Conservation (phyloP, 106 monocot species). For the Agapanthus africanus region DNA sequence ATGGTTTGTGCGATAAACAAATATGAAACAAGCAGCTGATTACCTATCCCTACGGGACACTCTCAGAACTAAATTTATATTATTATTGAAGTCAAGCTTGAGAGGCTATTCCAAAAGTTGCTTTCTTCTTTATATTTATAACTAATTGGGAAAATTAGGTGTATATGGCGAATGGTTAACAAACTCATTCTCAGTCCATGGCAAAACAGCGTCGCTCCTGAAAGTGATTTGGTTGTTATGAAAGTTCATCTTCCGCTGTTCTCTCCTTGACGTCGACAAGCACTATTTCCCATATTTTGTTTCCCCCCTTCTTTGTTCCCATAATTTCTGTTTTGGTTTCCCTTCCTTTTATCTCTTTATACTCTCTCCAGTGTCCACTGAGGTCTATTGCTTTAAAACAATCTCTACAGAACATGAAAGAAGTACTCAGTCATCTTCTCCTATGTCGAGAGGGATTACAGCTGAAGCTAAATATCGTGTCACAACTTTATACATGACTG, state of each 20-base stretch:
- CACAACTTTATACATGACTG: background rate
- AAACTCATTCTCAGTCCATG: background rate
- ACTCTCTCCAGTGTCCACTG: background rate
- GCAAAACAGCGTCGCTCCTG: background rate
- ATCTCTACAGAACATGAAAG: background rate
- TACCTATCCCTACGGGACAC: too few relatives aligned
- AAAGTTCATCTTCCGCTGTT: background rate
- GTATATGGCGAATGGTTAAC: background rate
- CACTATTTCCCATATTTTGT: background rate
- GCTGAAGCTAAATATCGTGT: background rate
- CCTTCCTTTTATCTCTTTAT: background rate
- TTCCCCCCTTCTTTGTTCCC: background rate
- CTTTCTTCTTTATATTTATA: background rate
- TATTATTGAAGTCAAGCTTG: background rate
- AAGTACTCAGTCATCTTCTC: background rate
- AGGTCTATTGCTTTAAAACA: background rate
- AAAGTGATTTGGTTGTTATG: background rate
- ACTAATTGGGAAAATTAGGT: background rate
- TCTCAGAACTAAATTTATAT: too few relatives aligned
- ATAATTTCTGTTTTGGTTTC: background rate
- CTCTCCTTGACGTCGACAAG: background rate
- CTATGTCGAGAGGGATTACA: background rate
- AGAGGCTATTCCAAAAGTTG: background rate
- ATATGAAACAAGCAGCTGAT: background rate
- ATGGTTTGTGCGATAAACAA: background rate